Conservation (phyloP, 2,329 filamentous ascomycete species). For the Fusarium xyrophilum region DNA sequence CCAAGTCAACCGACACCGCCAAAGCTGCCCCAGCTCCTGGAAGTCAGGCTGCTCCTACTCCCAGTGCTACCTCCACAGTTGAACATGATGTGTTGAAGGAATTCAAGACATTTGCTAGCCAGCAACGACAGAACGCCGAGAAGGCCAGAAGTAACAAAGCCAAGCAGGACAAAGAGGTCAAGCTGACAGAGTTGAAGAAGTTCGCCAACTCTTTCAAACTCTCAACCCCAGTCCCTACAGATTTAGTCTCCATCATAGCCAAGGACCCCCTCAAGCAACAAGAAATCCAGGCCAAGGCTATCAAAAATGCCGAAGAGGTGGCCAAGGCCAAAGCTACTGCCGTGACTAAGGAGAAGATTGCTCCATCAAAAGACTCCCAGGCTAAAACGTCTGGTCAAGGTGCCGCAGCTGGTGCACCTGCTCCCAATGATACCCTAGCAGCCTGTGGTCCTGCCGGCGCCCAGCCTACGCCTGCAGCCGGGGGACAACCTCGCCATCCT, state of each 20-base stretch:
- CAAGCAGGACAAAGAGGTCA: constrained; percentile 84
- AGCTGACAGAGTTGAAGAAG: constrained; percentile 92
- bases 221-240: constrained; percentile 86
- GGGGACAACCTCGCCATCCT: constrained; percentile 53
- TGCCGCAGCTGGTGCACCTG: constrained; percentile 25
- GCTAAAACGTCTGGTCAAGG: constrained; percentile 45
- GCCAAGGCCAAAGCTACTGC: constrained; percentile 61
- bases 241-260: constrained; percentile 92
- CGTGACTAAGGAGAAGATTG: constrained; percentile 52
- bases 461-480: constrained; percentile 41
- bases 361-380: constrained; percentile 55
- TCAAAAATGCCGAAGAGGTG: constrained; percentile 73
- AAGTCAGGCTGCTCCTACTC: constrained; percentile 52
- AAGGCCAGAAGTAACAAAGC: constrained; percentile 64
- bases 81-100: constrained; percentile 67
- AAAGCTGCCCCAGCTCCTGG: constrained; percentile 45
- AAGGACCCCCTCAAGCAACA: constrained; percentile 96
- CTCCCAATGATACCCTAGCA: constrained; percentile 41
- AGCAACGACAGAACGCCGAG: constrained; percentile 62
- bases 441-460: constrained; percentile 47
- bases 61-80: constrained; percentile 66
- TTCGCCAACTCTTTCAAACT: constrained; percentile 96
- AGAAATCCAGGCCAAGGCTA: constrained; percentile 88
- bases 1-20: constrained; percentile 41
- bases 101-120: constrained; percentile 69